Base-by-base conservation (phyloP, 306 rosid species). In the Styphnolobium japonicum region DNA sequence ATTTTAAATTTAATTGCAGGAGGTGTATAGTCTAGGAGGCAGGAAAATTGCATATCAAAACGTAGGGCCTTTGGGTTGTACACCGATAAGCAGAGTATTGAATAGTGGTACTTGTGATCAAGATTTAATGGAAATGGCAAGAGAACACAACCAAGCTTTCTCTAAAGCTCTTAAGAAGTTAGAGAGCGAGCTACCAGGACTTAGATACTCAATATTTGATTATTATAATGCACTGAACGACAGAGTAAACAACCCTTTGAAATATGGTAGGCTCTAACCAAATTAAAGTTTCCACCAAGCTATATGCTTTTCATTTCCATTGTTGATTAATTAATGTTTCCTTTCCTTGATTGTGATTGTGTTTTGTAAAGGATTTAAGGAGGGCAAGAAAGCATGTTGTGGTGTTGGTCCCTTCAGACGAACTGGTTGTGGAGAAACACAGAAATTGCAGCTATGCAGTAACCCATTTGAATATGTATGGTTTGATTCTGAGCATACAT, bases 371-470 rank as follows among this genome's bases (percentile, higher is more conserved):
- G 81, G 77, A 10, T 75, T 74, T 4, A 67, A 67, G 76, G 68
- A 74, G 5, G 81, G 81, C 0, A 25, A 78, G 65, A 25, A 6
- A 36, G 85, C 91, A 8, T 87, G 87, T 16, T 87, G 91, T 80
- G 91, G 91, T 18, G 56, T 51, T 45, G 91, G 91, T 2, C 69
- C 83, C 10, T 87, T 56, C 5, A 72, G 80, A 43, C 79, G 87
- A 63, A 3, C 4, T 5, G 12, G 10, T 12, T 58, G 88, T 73
- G 84, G 91, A 7, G 85, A 77, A 22, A 43, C 51, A 11, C 34
- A 25, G 45, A 73, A 73, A 46, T 78, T 14, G 40, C 56, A 86
- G 9, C 2, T 53, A 21, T 83, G 92, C 78, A 73, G 22, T 1
- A 55, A 84, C 14, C 83, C 87, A 18, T 33, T 7, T 45, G 77